These are phyloP conservation scores for Ostreobium quekettii DNA, from an alignment of 139 green algal genomes.

Conservation along the genomic window DNA sequence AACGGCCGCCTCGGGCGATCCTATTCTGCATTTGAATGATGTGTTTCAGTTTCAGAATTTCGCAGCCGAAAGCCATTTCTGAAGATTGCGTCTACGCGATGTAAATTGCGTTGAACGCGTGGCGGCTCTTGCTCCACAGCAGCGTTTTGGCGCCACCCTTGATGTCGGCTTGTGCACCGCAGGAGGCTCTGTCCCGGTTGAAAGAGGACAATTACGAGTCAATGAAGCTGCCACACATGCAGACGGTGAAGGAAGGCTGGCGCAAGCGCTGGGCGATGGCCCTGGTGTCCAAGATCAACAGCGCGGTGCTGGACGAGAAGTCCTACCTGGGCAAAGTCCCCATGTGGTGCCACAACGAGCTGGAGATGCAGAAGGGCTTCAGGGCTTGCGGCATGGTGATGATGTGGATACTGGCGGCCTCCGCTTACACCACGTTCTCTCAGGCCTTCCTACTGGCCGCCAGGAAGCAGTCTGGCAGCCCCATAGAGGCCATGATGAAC, in stretches of 20 bases:
- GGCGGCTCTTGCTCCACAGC: no score
- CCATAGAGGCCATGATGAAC: no score
- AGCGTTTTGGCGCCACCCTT: no score
- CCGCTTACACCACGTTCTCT: background rate
- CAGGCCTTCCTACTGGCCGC: background rate
- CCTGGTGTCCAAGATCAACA: conserved; percentile 4
- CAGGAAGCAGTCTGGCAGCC: no score
- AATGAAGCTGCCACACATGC: background rate
- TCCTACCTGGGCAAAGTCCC: background rate
- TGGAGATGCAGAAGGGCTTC: background rate
- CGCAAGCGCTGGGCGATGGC: background rate
- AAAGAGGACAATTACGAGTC: background rate
- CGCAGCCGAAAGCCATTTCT: no score
- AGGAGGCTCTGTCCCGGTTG: background rate
- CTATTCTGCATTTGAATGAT: no score
- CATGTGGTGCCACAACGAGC: background rate
- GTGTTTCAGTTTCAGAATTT: no score
- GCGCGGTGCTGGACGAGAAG: background rate
- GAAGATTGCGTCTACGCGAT: no score
- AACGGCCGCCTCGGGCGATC: no score
- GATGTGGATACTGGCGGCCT: background rate
- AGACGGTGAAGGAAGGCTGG: background rate
- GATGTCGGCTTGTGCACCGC: no score
- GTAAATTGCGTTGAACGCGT: no score
- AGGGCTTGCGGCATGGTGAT: background rate